Evolutionary conservation across 78 protist species (phyloP).

Genomic region (Planoprotostelium fungivorum): DNA sequence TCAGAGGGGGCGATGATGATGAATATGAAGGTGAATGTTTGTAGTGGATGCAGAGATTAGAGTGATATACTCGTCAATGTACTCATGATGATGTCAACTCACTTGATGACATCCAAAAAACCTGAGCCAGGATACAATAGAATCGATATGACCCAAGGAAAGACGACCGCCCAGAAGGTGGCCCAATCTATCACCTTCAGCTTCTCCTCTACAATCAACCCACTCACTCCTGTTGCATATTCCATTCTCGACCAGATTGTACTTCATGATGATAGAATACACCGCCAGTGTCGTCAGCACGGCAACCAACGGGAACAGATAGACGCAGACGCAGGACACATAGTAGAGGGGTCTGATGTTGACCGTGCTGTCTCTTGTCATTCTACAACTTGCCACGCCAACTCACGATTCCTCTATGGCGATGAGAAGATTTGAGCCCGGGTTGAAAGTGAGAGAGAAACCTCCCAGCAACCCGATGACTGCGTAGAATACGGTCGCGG

Average conservation of each 20-base stretch:
- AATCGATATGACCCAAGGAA: constrained; percentile 30
- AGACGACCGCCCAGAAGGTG: constrained; percentile 17
- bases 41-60: too few relatives aligned
- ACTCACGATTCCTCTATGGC: not conserved
- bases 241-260: constrained; percentile 23
- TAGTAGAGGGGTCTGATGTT: not conserved
- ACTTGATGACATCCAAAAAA: not conserved
- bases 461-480: constrained; percentile 4
- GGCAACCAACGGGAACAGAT: constrained; percentile 16
- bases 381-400: not conserved
- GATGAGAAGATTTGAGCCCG: not conserved
- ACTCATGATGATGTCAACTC: not conserved
- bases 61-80: too few relatives aligned
- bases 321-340: not conserved
- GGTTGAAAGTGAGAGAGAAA: not conserved
- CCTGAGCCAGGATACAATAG: constrained; percentile 16
- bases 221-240: constrained; percentile 1
- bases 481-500: not conserved
- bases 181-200: not conserved
- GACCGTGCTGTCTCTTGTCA: not conserved
- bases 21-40: too few relatives aligned
- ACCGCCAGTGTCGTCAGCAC: constrained; percentile 29
- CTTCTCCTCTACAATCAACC: not conserved
- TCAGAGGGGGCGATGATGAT: too few relatives aligned
- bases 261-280: constrained; percentile 24